Conservation (phyloP, 1,139 yeast species). For the Kodamaea ohmeri region DNA sequence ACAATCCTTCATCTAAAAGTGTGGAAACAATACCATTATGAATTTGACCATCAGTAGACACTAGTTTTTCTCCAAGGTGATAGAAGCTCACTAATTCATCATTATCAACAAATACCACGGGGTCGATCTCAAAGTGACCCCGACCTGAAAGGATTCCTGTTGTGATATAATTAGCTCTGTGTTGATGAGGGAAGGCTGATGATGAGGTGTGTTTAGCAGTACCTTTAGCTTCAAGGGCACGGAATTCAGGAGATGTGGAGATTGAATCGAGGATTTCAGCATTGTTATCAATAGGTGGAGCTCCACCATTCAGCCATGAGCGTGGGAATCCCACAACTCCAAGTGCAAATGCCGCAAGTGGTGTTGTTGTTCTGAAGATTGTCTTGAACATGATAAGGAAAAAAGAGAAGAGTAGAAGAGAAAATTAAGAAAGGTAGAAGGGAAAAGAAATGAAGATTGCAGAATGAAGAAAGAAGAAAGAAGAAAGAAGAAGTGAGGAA, state of each 20-base stretch:
- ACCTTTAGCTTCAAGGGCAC: slow-evolving; percentile 19
- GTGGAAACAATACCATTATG: slow-evolving; percentile 89
- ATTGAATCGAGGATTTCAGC: slow-evolving; percentile 21
- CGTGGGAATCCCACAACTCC: slow-evolving; percentile 48
- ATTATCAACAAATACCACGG: slow-evolving; percentile 52
- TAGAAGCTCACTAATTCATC: slow-evolving; percentile 56
- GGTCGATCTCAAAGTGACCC: slow-evolving; percentile 62
- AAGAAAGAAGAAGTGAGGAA: background rate
- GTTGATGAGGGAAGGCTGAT: slow-evolving; percentile 57
- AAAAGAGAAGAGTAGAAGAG: background rate
- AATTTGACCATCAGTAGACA: slow-evolving; percentile 69
- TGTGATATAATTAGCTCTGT: slow-evolving; percentile 60
- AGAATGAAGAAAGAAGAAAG: no score
- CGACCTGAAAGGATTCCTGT: slow-evolving; percentile 66
- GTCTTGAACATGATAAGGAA: slow-evolving; percentile 16
- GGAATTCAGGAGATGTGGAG: slow-evolving; percentile 31
- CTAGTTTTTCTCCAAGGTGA: slow-evolving; percentile 65
- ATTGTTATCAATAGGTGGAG: slow-evolving; percentile 7
- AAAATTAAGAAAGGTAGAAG: background rate
- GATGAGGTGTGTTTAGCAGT: slow-evolving; percentile 32
- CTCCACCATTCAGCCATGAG: slow-evolving; percentile 33
- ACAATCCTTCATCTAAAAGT: slow-evolving; percentile 79
- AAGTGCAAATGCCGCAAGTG: slow-evolving; percentile 43
- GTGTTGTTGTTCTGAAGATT: slow-evolving; percentile 24
- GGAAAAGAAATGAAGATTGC: background rate